A percentile compares a stretch with the other conserved stretches of the same genome.
These are phyloP conservation scores for Phascolomyces articulosus DNA, from an alignment of 371 early-diverging fungal species.

Conservation along the genomic window DNA sequence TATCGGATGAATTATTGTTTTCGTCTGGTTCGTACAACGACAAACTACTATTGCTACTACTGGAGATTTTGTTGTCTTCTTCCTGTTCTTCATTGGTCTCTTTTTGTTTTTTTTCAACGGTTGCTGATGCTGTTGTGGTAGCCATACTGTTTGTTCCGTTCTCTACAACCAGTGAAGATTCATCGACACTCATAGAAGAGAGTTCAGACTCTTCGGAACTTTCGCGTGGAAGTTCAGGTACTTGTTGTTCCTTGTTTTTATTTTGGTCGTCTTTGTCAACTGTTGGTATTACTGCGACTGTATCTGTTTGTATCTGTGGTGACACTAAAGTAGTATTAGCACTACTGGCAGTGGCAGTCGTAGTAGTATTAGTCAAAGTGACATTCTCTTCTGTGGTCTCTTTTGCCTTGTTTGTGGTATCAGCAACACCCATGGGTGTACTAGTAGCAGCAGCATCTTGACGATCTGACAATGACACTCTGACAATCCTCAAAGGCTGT, in stretches of 20 bases:
- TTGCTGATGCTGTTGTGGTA: neutral
- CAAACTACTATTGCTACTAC: neutral
- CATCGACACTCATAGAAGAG: neutral
- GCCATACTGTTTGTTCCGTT: neutral
- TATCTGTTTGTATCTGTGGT: neutral
- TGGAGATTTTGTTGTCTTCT: neutral
- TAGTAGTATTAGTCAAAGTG: too few relatives aligned
- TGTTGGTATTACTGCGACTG: neutral
- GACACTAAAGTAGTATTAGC: neutral
- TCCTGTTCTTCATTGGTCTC: neutral
- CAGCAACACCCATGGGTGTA: neutral
- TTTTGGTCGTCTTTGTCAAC: neutral
- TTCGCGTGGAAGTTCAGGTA: neutral
- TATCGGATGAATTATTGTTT: neutral
- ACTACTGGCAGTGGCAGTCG: too few relatives aligned
- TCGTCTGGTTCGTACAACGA: neutral
- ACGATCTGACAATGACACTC: neutral
- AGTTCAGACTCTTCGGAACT: conserved; percentile 1
- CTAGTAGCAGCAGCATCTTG: neutral
- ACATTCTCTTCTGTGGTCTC: too few relatives aligned
- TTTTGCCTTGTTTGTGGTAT: neutral
- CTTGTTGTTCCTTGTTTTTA: neutral
- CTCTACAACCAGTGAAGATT: neutral
- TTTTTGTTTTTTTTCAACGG: neutral
- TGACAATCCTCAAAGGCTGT: conserved; percentile 51